These are phyloP conservation scores for Coprinellus micaceus DNA, from an alignment of 768 basidiomycete species.

Conservation along the genomic window DNA sequence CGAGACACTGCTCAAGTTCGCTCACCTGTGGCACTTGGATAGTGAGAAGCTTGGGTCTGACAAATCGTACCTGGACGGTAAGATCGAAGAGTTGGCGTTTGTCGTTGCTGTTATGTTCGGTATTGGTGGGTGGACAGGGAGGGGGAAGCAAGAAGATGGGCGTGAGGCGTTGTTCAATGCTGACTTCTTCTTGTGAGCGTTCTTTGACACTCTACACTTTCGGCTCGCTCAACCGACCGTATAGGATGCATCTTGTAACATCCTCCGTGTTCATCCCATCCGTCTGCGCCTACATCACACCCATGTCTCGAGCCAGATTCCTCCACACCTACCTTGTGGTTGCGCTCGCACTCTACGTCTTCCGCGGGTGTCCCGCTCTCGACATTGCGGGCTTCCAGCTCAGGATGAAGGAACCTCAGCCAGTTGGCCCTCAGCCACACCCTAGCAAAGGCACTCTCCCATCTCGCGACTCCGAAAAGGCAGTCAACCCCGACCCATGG, in stretches of 20 bases:
- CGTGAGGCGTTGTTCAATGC: conserved; percentile 38
- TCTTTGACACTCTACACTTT: neutral
- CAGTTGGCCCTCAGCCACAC: conserved; percentile 17
- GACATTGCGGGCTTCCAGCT: conserved; percentile 49
- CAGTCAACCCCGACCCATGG: conserved; percentile 54
- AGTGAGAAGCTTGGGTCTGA: conserved; percentile 27
- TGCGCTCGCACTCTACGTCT: conserved; percentile 51
- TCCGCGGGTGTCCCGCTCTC: conserved; percentile 50
- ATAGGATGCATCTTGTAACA: conserved; percentile 64
- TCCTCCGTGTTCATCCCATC: conserved; percentile 61
- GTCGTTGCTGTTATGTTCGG: conserved; percentile 52
- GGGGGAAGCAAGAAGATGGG: conserved; percentile 21
- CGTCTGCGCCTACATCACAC: conserved; percentile 36
- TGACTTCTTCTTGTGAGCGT: conserved; percentile 59
- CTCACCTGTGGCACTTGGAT: conserved; percentile 42
- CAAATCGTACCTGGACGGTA: conserved; percentile 34
- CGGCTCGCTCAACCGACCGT: neutral
- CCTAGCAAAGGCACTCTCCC: conserved; percentile 23
- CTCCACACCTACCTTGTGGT: conserved; percentile 57
- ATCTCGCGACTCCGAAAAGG: conserved; percentile 29
- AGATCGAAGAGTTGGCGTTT: conserved; percentile 65
- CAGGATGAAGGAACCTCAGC: neutral
- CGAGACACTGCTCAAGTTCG: conserved; percentile 38
- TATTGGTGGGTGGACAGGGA: conserved; percentile 46
- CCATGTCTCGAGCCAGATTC: conserved; percentile 44